phyloP scores from a whole-genome alignment of 805 yeast genomes.

The Vanderwaltozyma verrucispora region DNA sequence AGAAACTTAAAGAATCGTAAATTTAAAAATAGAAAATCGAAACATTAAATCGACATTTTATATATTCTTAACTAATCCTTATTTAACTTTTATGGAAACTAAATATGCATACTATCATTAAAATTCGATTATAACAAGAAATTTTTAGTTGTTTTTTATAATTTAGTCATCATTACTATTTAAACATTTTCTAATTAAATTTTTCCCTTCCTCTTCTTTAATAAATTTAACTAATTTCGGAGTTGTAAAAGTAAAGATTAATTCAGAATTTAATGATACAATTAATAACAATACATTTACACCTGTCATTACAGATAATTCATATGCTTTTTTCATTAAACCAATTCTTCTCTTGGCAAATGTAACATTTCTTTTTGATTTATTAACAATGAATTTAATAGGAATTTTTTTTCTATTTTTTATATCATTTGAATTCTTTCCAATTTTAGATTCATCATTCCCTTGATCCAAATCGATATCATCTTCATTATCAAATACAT shows the following conservation, averaged over 20 bases:
- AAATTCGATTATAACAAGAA: too few species aligned
- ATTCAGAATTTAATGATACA: slow-evolving; percentile 78
- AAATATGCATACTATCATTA: too few species aligned
- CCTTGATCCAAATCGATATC: too few species aligned
- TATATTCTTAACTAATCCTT: too few species aligned
- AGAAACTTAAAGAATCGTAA: too few species aligned
- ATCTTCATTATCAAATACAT: too few species aligned
- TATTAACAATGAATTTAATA: slow-evolving; percentile 86
- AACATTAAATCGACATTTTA: too few species aligned
- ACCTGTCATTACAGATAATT: slow-evolving; percentile 87
- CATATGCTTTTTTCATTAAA: slow-evolving; percentile 97
- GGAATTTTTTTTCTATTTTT: slow-evolving; percentile 3
- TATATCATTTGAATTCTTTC: too few species aligned
- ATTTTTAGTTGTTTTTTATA: too few species aligned
- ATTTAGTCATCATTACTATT: not conserved
- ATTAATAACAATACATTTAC: slow-evolving; percentile 89
- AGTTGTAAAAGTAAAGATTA: slow-evolving; percentile 93
- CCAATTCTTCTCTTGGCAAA: slow-evolving; percentile 97
- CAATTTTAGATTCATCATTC: too few species aligned
- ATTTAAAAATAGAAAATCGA: too few species aligned
- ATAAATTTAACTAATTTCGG: slow-evolving; percentile 94
- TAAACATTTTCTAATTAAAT: slow-evolving; percentile 39
- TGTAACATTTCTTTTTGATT: slow-evolving; percentile 93
- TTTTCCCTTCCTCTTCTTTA: slow-evolving; percentile 89
- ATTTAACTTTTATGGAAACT: too few species aligned